Base-by-base conservation (phyloP, 148 eudicot species). In the Silene latifolia region DNA sequence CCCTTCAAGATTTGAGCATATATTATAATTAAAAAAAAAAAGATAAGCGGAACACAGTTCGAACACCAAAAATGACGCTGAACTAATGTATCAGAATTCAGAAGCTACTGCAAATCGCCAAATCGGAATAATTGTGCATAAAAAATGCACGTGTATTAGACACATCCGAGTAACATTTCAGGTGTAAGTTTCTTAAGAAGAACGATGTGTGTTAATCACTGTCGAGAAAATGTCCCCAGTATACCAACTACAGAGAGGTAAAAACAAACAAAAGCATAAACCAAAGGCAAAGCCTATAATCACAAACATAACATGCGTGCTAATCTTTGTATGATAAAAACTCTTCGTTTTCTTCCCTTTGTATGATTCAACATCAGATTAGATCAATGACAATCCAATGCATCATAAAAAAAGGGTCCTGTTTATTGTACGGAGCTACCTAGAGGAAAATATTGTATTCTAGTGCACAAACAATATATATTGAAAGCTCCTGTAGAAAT, bases 261-360 rank as follows among this genome's bases (percentile, higher is more conserved):
- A 70, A n/a, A 17, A 70, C 61, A 70, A 54, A 70, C 73, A 70
- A 51, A 70, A 53, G 73, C 60, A 53, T 70, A 70, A 70, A 70
- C 73, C 73, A 70, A 70, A 70, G 19, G 61, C 72, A 46, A 67
- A 8, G 14, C 57, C 3, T 21, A 2, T 39, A n/a, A 67, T 39
- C 8, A 25, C 23, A 70, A 47, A 70, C 71, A 70, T 51, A 51
- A 53, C 2, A 53, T 70, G 73, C 56, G n/a, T 48, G 54, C 13
- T 67, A 44, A 44, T 47, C 59, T 46, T 5, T 13, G 3, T 25
- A 15, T 53, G 39, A 51, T 13, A 53, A 54, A 23, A 15, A 51
- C 61, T 24, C 21, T 53, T 27, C n/a, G 73, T 70, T 51, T 51
- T 53, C 60, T 23, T 25, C 42, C 13, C 13, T 51, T 23, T 48